Evolutionary conservation across 495 filamentous ascomycete species (phyloP), one percentile per base, ranked within the genome.

Genomic region (Hypoxylon cercidicola): DNA sequence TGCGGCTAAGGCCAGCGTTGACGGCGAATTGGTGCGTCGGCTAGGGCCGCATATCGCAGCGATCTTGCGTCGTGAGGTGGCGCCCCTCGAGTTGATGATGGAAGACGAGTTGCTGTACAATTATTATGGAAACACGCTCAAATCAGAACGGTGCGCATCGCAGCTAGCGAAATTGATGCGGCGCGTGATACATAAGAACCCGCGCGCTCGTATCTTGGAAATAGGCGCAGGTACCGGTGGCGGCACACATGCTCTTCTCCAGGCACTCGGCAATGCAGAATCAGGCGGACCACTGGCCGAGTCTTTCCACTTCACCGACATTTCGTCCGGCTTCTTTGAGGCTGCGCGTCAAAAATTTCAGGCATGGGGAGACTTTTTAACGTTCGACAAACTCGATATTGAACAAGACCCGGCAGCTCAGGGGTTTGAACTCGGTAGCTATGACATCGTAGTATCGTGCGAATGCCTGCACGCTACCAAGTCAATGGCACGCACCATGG

Each of bases 221-320:
- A 75, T 88, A 32, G 85, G 85, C 4, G 80, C 80, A 0, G 84
- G 82, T 0, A 86, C 82, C 11, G 85, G 83, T 10, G 74, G 75
- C 10, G 72, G 77, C 0, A 85, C 84, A 5, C 64, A 67, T 0
- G 39, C 62, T 0, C 53, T 75, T 3, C 46, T 85, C 1, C 49
- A 75, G 2, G 68, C 69, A 2, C 68, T 82, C 9, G 55, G 65
- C 43, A 12, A 1, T 30, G 3, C 37, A 15, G 4, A 49, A 12
- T 34, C 16, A 9, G 30, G 46, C 28, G 30, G 35, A 3, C 66
- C 83, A 82, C 54, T 58, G 79, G n/a, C 74, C 66, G 25, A 2
- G 10, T n/a, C 75, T 72, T 84, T 82, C 54, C 81, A 78, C 15
- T 84, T 67, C 55, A 83, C 83, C 0, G 76, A 85, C 52, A 75